Evolutionary conservation across 2,329 filamentous ascomycete species (phyloP).

Genomic region (Chaetomiaceae sp.): DNA sequence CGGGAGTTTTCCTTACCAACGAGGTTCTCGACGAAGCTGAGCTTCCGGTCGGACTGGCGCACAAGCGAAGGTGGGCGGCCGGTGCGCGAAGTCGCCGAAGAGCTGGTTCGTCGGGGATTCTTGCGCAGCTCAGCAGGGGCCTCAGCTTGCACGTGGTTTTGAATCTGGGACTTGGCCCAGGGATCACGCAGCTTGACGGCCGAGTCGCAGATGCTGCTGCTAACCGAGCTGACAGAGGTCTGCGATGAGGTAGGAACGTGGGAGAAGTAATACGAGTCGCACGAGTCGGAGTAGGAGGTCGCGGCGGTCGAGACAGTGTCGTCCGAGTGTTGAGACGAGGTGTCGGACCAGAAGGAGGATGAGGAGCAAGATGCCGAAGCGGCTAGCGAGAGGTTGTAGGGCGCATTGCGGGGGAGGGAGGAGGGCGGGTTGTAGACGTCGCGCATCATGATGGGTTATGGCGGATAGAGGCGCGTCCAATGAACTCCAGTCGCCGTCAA

Average conservation of each 20-base stretch:
- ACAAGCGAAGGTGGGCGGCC: constrained; percentile 69
- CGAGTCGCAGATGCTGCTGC: constrained; percentile 27
- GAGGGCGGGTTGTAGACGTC: constrained; percentile 49
- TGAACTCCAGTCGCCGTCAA: constrained; percentile 34
- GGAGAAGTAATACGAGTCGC: constrained; percentile 39
- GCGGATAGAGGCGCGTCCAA: constrained; percentile 23
- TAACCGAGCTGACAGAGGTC: constrained; percentile 30
- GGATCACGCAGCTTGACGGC: constrained; percentile 28
- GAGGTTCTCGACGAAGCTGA: constrained; percentile 92
- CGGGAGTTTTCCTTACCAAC: constrained; percentile 68
- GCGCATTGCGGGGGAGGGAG: constrained; percentile 47
- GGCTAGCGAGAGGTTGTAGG: constrained; percentile 67
- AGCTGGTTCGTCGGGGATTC: constrained; percentile 55
- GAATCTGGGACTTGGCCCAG: constrained; percentile 30
- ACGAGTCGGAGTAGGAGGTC: constrained; percentile 29
- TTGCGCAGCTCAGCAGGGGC: constrained; percentile 60
- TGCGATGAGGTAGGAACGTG: constrained; percentile 31
- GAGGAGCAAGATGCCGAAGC: constrained; percentile 72
- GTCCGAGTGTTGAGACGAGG: constrained; percentile 64
- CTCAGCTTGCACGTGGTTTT: constrained; percentile 33
- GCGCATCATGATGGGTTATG: constrained; percentile 53
- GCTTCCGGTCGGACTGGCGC: constrained; percentile 85
- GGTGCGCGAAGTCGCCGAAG: constrained; percentile 49
- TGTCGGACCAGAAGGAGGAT: constrained; percentile 72
- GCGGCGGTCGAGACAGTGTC: constrained; percentile 56